phyloP scores from a whole-genome alignment of 1,139 yeast species.

The Hemisphaericaspora xylofermentans region DNA sequence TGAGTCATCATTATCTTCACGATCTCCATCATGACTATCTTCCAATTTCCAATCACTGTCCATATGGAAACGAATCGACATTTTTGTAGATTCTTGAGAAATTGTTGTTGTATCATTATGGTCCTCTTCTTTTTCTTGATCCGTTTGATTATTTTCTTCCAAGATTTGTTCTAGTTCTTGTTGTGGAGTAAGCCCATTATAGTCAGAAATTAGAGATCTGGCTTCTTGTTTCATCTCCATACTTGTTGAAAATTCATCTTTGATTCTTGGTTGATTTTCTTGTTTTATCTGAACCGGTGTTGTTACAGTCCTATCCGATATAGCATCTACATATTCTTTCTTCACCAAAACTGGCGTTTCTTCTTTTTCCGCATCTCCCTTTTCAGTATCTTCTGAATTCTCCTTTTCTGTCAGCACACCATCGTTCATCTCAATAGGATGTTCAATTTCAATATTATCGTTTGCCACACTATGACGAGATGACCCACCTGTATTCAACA shows the following conservation, averaged over 20 bases:
- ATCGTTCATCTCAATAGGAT: not conserved
- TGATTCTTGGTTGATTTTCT: not conserved
- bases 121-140: constrained; percentile 6
- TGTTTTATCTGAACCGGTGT: constrained; percentile 1
- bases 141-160: not conserved
- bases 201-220: constrained; percentile 7
- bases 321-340: not conserved
- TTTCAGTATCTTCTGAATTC: not conserved
- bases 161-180: constrained; percentile 12
- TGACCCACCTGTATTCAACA: constrained; percentile 20
- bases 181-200: constrained; percentile 13
- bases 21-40: constrained; percentile 45
- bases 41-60: constrained; percentile 44
- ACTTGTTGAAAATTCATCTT: not conserved
- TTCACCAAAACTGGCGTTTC: not conserved
- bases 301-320: not conserved
- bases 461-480: not conserved
- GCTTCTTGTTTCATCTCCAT: constrained; percentile 5
- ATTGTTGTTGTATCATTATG: constrained; percentile 12
- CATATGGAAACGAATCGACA: constrained; percentile 35
- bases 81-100: constrained; percentile 21
- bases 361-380: not conserved
- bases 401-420: not conserved
- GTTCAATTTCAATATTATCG: not conserved
- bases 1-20: constrained; percentile 39